A percentile compares a stretch with the other conserved stretches of the same genome.
Evolutionary conservation across 805 yeast species (phyloP).

Genomic region (Sugiyamaella mastotermitis): DNA sequence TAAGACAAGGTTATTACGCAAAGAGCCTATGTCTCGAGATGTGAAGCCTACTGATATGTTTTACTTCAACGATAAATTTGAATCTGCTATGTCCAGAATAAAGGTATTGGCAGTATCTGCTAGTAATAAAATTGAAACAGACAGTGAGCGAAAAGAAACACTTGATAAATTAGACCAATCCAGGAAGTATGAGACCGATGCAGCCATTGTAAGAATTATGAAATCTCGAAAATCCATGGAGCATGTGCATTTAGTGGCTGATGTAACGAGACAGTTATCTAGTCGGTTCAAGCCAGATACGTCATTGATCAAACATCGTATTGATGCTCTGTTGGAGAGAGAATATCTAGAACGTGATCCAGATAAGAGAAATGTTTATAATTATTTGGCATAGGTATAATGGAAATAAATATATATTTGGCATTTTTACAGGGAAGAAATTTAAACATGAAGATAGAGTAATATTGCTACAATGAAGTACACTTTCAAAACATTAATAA

Average conservation of each 20-base stretch:
- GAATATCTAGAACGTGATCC: slow-evolving; percentile 75
- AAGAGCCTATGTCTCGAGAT: slow-evolving; percentile 69
- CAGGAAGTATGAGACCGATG: slow-evolving; percentile 65
- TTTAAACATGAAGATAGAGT: too few species aligned
- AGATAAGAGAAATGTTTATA: slow-evolving; percentile 52
- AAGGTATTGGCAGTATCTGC: slow-evolving; percentile 67
- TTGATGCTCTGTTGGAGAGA: slow-evolving; percentile 70
- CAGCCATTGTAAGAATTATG: slow-evolving; percentile 85
- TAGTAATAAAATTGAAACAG: slow-evolving; percentile 40
- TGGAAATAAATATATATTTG: not conserved
- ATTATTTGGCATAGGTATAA: slow-evolving; percentile 49
- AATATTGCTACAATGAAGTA: too few species aligned
- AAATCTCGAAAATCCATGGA: slow-evolving; percentile 56
- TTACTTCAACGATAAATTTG: slow-evolving; percentile 60
- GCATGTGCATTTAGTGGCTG: slow-evolving; percentile 64
- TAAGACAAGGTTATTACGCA: slow-evolving; percentile 64
- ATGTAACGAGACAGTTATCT: slow-evolving; percentile 52
- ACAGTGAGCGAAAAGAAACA: slow-evolving; percentile 44
- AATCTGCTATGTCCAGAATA: slow-evolving; percentile 60
- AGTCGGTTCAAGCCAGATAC: slow-evolving; percentile 67
- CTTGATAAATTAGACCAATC: slow-evolving; percentile 54
- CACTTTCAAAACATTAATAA: too few species aligned
- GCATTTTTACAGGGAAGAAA: too few species aligned
- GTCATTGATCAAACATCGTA: slow-evolving; percentile 58
- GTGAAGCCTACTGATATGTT: slow-evolving; percentile 60